Evolutionary conservation across 2,329 filamentous ascomycete genomes (phyloP).

Genomic region (Sphaerulina musiva): DNA sequence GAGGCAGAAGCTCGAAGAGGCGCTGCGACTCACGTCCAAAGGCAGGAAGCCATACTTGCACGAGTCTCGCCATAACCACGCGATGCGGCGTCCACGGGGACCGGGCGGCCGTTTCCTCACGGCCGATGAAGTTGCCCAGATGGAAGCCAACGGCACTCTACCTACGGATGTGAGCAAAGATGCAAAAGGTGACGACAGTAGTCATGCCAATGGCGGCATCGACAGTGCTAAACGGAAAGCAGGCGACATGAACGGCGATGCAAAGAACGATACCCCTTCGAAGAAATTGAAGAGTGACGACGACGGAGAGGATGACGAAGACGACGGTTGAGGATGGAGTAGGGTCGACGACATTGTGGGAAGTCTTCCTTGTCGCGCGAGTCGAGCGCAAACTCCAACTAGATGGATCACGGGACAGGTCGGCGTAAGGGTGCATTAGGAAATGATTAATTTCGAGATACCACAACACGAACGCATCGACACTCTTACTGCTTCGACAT

Average conservation of each 20-base stretch:
- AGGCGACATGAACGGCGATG: conserved; percentile 32
- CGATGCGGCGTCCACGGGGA: conserved; percentile 89
- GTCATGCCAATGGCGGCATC: conserved; percentile 13
- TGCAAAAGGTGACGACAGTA: conserved; percentile 35
- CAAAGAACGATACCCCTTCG: conserved; percentile 24
- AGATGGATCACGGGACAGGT: neutral
- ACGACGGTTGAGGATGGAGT: conserved; percentile 20
- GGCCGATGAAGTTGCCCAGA: conserved; percentile 86
- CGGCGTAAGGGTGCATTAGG: neutral
- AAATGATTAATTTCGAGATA: conserved; percentile 3
- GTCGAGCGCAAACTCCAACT: neutral
- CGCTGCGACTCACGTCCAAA: conserved; percentile 84
- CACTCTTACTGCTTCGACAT: conserved; percentile 1
- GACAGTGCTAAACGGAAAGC: conserved; percentile 48
- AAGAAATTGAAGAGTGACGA: conserved; percentile 30
- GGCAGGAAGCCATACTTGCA: conserved; percentile 95
- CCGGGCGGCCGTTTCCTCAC: conserved; percentile 94
- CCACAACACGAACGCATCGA: neutral
- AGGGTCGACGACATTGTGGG: neutral
- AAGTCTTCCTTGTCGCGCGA: neutral
- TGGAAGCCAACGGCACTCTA: conserved; percentile 57
- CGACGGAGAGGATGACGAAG: conserved; percentile 39
- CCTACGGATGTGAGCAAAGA: conserved; percentile 32
- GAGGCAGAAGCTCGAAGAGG: conserved; percentile 87
- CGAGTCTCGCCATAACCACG: conserved; percentile 95